Conservation (phyloP, 2,329 filamentous ascomycete genomes). For the Alternaria sp. region DNA sequence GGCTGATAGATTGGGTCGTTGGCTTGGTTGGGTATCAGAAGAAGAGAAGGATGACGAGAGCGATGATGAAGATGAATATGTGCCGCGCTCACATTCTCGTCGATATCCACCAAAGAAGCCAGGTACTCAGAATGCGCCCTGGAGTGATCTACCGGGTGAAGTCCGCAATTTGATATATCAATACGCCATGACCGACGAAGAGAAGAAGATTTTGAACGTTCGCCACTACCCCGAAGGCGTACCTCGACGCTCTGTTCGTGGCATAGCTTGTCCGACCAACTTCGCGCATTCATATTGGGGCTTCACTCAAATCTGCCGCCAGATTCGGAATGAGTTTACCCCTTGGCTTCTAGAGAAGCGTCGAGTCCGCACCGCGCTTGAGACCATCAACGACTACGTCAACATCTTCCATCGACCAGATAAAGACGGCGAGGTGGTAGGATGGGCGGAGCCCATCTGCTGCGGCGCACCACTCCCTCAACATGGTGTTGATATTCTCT, state of each 20-base stretch:
- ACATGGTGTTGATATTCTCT: slow-evolving; percentile 2
- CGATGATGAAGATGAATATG: not conserved
- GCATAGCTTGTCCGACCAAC: not conserved
- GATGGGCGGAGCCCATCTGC: slow-evolving; percentile 6
- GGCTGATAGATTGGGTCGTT: not conserved
- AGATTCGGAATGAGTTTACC: slow-evolving; percentile 3
- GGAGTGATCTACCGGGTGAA: slow-evolving; percentile 3
- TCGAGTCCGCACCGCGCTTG: slow-evolving; percentile 6
- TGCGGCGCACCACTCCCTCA: not conserved
- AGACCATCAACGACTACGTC: slow-evolving; percentile 8
- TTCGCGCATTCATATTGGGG: slow-evolving; percentile 13
- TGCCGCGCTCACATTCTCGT: not conserved
- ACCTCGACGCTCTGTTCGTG: slow-evolving; percentile 8
- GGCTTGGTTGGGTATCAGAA: not conserved
- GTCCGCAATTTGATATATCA: slow-evolving; percentile 12
- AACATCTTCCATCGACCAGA: slow-evolving; percentile 6
- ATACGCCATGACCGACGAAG: slow-evolving; percentile 5
- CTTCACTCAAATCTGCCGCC: slow-evolving; percentile 5
- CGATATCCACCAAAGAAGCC: not conserved
- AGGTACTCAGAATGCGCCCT: slow-evolving; percentile 4
- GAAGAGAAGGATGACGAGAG: not conserved
- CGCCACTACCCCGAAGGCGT: slow-evolving; percentile 9
- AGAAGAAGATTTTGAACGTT: slow-evolving; percentile 4
- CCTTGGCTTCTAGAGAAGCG: slow-evolving; percentile 8
- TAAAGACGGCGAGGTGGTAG: not conserved